Percentiles rank a stretch among this genome's conserved stretches.
phyloP scores from a whole-genome alignment of 1,284 basidiomycete genomes.

The Boletus mariae region DNA sequence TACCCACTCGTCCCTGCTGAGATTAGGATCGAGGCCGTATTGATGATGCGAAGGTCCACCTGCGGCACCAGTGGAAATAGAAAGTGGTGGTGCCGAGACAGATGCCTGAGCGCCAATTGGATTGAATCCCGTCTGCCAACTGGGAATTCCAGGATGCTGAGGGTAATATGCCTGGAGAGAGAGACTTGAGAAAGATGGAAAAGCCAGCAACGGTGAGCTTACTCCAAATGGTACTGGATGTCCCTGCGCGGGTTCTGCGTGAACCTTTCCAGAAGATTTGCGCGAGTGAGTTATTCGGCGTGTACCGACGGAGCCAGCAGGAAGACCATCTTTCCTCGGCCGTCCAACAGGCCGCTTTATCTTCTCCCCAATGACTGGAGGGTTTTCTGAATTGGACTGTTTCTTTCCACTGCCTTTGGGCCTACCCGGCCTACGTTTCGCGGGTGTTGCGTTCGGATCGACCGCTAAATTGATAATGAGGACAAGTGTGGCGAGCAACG shows the following conservation, averaged over 20 bases:
- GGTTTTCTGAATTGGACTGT: constrained; percentile 32
- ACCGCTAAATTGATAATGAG: constrained; percentile 20
- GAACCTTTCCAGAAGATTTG: constrained; percentile 36
- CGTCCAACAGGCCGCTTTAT: constrained; percentile 53
- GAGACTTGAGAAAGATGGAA: constrained; percentile 1
- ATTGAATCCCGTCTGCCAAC: constrained; percentile 30
- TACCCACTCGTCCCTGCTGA: constrained; percentile 60
- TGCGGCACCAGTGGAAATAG: constrained; percentile 18
- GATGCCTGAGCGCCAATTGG: constrained; percentile 25
- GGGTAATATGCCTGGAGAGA: constrained; percentile 31
- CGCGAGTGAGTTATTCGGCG: constrained; percentile 34
- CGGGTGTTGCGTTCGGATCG: constrained; percentile 27
- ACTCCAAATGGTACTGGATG: constrained; percentile 32
- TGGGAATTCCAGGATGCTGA: constrained; percentile 32
- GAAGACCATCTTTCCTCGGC: constrained; percentile 56
- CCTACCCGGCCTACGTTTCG: constrained; percentile 49
- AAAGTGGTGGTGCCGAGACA: constrained; percentile 36
- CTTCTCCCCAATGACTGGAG: constrained; percentile 34
- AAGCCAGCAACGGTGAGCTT: constrained; percentile 5
- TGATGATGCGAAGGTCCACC: constrained; percentile 30
- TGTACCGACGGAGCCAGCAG: constrained; percentile 46
- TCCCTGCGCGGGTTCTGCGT: constrained; percentile 15
- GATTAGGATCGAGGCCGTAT: constrained; percentile 47
- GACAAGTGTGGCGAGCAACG: not conserved
- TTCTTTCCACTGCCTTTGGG: constrained; percentile 58